These are phyloP conservation scores for Eucalyptus polybractea DNA, from an alignment of 345 rosid species.

Conservation along the genomic window DNA sequence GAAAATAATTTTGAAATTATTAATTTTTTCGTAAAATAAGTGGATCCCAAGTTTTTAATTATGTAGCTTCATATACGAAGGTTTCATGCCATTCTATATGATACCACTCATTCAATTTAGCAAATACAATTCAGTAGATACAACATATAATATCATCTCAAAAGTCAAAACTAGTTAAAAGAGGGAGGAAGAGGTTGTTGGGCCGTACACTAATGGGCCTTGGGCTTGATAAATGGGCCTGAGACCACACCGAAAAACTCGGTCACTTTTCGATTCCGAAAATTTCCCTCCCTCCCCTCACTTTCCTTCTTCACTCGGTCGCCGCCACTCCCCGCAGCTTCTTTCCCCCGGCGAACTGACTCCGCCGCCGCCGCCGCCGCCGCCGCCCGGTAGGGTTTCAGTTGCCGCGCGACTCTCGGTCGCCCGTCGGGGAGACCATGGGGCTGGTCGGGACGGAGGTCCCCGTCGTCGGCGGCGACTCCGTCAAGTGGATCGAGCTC, in stretches of 20 bases:
- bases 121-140: background rate
- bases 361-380: background rate
- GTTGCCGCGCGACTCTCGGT: background rate
- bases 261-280: background rate
- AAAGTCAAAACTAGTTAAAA: background rate
- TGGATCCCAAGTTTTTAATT: background rate
- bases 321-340: background rate
- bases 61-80: background rate
- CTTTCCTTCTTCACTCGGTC: background rate
- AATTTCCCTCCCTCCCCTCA: background rate
- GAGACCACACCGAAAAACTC: background rate
- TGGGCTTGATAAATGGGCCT: background rate
- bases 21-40: background rate
- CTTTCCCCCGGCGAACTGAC: background rate
- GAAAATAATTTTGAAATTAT: background rate
- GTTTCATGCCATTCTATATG: background rate
- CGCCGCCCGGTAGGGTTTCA: background rate
- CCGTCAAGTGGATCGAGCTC: constrained; percentile 56
- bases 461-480: constrained; percentile 53
- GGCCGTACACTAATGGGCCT: background rate
- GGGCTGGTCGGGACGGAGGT: constrained; percentile 54
- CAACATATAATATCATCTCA: background rate
- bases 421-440: background rate
- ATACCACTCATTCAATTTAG: background rate
- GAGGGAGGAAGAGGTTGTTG: background rate